Conservation (phyloP, 805 yeast species). For the Teunomyces atbi region DNA sequence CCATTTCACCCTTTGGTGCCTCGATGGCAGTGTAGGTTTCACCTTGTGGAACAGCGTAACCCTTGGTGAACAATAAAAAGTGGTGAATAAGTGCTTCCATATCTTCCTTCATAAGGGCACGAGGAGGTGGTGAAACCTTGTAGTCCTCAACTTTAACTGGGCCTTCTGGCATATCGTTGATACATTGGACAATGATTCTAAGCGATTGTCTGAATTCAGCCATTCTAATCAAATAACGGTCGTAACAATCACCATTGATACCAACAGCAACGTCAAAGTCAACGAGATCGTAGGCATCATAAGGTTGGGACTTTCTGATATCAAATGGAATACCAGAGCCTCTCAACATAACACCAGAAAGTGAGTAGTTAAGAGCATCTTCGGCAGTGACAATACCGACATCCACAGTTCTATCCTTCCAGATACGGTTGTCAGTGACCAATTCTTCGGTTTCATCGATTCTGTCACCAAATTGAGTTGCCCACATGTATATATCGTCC, state of each 20-base stretch:
- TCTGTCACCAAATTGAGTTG: constrained; percentile 92
- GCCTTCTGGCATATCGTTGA: constrained; percentile 89
- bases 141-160: constrained; percentile 89
- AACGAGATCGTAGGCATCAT: constrained; percentile 83
- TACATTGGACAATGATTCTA: constrained; percentile 86
- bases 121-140: constrained; percentile 81
- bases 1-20: constrained; percentile 97
- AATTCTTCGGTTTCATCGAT: constrained; percentile 88
- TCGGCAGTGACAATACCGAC: constrained; percentile 83
- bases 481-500: constrained; percentile 95
- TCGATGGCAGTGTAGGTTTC: constrained; percentile 90
- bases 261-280: constrained; percentile 90
- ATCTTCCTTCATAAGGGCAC: constrained; percentile 81
- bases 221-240: constrained; percentile 85
- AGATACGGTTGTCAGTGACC: constrained; percentile 85
- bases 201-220: constrained; percentile 89
- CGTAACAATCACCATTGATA: constrained; percentile 85
- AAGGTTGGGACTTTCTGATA: constrained; percentile 81
- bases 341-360: constrained; percentile 87
- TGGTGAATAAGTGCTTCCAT: constrained; percentile 93
- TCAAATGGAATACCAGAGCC: constrained; percentile 90
- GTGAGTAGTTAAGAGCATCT: constrained; percentile 77
- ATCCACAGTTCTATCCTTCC: constrained; percentile 83
- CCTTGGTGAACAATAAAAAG: constrained; percentile 83
- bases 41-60: constrained; percentile 85